Evolutionary conservation across 192 early-diverging fungal species (phyloP), one percentile per base, ranked within the genome.

Genomic region (Podila minutissima): DNA sequence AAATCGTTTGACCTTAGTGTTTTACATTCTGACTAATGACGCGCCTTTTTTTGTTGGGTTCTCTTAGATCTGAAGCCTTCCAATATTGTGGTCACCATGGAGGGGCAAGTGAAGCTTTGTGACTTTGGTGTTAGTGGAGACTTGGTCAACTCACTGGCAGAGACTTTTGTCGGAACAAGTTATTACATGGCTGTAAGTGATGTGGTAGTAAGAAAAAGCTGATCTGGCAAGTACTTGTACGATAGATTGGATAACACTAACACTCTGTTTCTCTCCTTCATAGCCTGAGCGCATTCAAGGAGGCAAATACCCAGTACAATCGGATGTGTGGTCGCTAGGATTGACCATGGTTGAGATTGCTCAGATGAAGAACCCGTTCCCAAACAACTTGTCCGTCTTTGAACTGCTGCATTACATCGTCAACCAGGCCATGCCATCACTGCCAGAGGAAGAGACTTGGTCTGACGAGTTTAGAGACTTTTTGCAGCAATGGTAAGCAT

Each of bases 111-210:
- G 73, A 99, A 99, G 74, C 89, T 99, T 32, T 97, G 95, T 62
- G 97, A 99, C 83, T 97, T 99, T 86, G 97, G 97, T 32, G 98
- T 99, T 8, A 95, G 93, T 10, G 95, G 95, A 12, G 92, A 98
- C 82, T 77, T 97, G 37, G 91, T 95, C 57, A 92, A 97, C 64
- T 95, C 95, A 13, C 76, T 93, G 29, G 98, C 96, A 7, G 89
- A 94, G 66, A 99, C 97, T 3, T 99, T 99, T 89, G 94, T 95
- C 0, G 98, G 98, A 24, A 99, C 98, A 20, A 93, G 93, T 76
- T 95, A 93, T 65, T 99, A 99, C 69, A 95, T 99, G 94, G 94
- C 97, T 57, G 93, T 94, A 88, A 82, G 90, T 83, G 4, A 11
- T 33, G 28, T 2, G 37, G 11, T 20, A 6, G 29, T 20, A 53